Evolutionary conservation across 2,329 filamentous ascomycete species (phyloP).

Genomic region (Ceratocystis huliohia): DNA sequence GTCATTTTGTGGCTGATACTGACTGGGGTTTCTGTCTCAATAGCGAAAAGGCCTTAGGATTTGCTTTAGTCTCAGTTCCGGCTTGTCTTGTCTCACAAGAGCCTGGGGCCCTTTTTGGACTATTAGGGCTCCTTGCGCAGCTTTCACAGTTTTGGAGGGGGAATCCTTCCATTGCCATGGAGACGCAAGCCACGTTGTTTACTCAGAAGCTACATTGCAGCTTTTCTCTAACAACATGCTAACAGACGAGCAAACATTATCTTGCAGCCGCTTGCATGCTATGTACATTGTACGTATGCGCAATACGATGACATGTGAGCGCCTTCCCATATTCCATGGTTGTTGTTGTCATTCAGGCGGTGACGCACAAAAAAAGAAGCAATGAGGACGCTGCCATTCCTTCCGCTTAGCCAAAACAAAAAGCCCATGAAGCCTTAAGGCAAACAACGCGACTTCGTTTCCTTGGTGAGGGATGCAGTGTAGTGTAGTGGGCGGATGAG

Average conservation of each 20-base stretch:
- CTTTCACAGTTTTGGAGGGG: conserved; percentile 1
- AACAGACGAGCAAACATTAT: too few species aligned
- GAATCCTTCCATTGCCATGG: conserved; percentile 14
- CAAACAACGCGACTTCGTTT: conserved; percentile 6
- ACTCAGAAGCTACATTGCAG: neutral
- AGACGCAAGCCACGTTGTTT: conserved; percentile 11
- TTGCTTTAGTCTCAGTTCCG: neutral
- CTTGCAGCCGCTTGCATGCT: too few species aligned
- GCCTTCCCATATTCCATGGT: neutral
- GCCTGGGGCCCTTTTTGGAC: neutral
- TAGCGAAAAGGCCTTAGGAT: neutral
- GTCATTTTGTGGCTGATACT: neutral
- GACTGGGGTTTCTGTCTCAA: neutral
- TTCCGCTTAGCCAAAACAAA: conserved; percentile 4
- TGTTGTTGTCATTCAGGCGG: neutral
- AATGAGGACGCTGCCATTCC: neutral
- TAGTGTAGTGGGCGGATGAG: neutral
- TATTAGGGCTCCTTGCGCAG: conserved; percentile 1
- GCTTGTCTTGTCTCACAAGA: neutral
- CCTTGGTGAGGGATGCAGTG: conserved; percentile 5
- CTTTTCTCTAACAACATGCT: neutral
- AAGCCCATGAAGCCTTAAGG: too few species aligned
- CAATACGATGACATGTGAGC: neutral
- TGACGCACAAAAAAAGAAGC: neutral
- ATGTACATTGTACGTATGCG: neutral